Conservation (phyloP, 345 rosid genomes). For the Ailanthus altissimus region DNA sequence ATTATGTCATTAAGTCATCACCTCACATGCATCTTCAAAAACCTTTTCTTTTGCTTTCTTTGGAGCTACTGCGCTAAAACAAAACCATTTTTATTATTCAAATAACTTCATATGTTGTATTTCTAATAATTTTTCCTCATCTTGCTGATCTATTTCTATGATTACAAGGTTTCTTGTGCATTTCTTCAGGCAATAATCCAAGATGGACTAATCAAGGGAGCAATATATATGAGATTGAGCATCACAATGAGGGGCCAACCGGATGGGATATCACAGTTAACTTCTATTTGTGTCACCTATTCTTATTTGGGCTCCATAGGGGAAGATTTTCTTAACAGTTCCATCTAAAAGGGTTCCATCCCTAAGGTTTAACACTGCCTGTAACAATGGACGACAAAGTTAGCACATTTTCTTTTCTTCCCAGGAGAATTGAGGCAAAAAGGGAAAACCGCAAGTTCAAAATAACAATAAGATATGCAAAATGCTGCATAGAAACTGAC, state of each 20-base stretch:
- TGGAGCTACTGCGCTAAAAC: neutral
- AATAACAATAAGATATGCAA: neutral
- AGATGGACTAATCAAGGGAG: neutral
- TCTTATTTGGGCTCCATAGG: conserved; percentile 89
- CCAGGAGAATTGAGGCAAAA: conserved; percentile 1
- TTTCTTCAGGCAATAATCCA: neutral
- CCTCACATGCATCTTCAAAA: neutral
- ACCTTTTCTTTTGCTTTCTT: neutral
- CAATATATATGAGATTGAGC: neutral
- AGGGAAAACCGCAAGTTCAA: neutral
- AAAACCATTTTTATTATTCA: neutral
- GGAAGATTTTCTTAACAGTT: conserved; percentile 65
- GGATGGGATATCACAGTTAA: conserved; percentile 33
- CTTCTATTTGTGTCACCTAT: conserved; percentile 83
- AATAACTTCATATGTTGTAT: neutral
- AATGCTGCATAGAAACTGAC: conserved; percentile 36
- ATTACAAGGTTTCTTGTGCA: neutral
- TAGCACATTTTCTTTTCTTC: conserved; percentile 12
- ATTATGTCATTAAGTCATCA: neutral
- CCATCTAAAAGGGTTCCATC: conserved; percentile 95
- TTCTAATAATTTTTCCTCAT: neutral
- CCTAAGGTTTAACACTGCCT: conserved; percentile 74
- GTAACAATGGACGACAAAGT: conserved; percentile 24
- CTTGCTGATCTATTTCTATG: neutral
- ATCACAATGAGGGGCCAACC: conserved; percentile 12